A percentile compares a stretch with the other conserved stretches of the same genome.
Evolutionary conservation across 495 filamentous ascomycete species (phyloP).

Genomic region (Penicillium flavigenum): DNA sequence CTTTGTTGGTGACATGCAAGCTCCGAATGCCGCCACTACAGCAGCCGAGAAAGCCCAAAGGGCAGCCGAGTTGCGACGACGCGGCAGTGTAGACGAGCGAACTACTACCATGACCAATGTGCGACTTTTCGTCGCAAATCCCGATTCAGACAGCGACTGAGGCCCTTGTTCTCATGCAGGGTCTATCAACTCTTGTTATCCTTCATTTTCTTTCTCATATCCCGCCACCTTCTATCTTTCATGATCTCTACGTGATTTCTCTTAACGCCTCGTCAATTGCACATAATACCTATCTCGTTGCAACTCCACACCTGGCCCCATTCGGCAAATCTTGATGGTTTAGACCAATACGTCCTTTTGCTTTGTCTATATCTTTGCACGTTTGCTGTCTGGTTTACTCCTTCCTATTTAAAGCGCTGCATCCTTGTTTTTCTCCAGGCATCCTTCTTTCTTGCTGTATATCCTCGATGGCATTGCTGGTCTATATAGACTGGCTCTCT

Average conservation of each 20-base stretch:
- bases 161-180: slow-evolving; percentile 3
- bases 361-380: slow-evolving; percentile 23
- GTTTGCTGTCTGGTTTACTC: slow-evolving; percentile 8
- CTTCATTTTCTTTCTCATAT: slow-evolving; percentile 18
- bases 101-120: slow-evolving; percentile 80
- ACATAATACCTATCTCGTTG: slow-evolving; percentile 29
- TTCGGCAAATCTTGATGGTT: slow-evolving; percentile 23
- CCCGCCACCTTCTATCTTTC: slow-evolving; percentile 11
- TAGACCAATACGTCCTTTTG: slow-evolving; percentile 1
- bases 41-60: slow-evolving; percentile 67
- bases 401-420: slow-evolving; percentile 9
- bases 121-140: slow-evolving; percentile 91
- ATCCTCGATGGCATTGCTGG: slow-evolving; percentile 4
- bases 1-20: slow-evolving; percentile 52
- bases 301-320: slow-evolving; percentile 13
- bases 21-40: slow-evolving; percentile 40
- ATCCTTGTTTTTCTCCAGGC: slow-evolving; percentile 16
- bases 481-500: slow-evolving; percentile 6
- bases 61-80: slow-evolving; percentile 71
- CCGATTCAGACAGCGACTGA: slow-evolving; percentile 68
- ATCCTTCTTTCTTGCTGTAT: slow-evolving; percentile 6
- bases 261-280: slow-evolving; percentile 19
- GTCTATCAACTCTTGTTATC: slow-evolving; percentile 10
- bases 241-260: slow-evolving; percentile 19
- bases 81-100: slow-evolving; percentile 93